Evolutionary conservation across 345 rosid species (phyloP), one percentile per base, ranked within the genome.

Genomic region (Melastoma malabathricum): DNA sequence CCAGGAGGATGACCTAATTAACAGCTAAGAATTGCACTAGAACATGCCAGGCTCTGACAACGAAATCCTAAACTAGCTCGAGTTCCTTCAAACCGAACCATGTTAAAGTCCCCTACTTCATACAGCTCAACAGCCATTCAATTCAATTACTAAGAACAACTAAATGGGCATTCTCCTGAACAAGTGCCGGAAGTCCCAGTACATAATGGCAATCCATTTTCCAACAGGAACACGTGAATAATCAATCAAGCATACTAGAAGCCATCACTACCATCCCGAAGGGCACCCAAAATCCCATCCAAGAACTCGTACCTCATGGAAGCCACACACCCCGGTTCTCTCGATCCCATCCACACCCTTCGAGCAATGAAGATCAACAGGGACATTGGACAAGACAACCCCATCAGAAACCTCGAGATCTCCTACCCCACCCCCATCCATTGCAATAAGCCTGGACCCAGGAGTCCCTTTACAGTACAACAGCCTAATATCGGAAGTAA

Each of bases 401-500:
- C 72, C 88, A 57, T 74, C 78, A 22, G 82, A 59, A 22, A 78
- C 50, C 58, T 25, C 63, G 64, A 86, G 90, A 80, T 83, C 79
- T 69, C 68, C 68, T 46, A 65, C 67, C 50, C 68, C 70, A 23
- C 71, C 78, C 63, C 83, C 94, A 51, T 89, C 95, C 17, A 83
- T 50, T 39, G 48, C 75, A 57, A 89, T 82, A 18, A 89, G 69
- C 68, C 96, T 83, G 23, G 94, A 82, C 75, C 89, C 98, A 64
- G 94, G 75, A 52, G 89, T 76, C 43, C 96, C 96, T 66, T 87
- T 92, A 61, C 96, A 92, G 58, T 86, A 92, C 7, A 92, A 66
- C 59, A 92, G 82, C 66, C 98, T 73, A 44, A 87, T 86, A 76
- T 92, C 96, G 10, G 93, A 92, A 59, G 96, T 84, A 38, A 92